Evolutionary conservation across 441 rosid species (phyloP).

Genomic region (Euphorbia schlechtendalii): DNA sequence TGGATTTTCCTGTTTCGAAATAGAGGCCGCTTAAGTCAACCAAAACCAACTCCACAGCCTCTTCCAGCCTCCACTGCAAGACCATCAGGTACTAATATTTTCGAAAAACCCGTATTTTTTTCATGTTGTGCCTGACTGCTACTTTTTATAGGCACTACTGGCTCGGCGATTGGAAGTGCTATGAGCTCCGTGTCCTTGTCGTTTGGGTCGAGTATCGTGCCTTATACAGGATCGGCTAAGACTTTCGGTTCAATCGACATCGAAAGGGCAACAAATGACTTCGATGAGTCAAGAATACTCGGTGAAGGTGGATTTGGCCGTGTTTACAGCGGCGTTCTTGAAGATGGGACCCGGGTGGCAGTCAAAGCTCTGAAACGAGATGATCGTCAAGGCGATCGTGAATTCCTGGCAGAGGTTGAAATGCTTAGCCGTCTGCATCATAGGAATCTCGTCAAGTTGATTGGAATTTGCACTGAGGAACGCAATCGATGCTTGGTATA

Average conservation of each 20-base stretch:
- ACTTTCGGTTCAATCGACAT: constrained; percentile 70
- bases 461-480: constrained; percentile 93
- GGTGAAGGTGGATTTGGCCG: constrained; percentile 97
- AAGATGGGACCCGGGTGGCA: constrained; percentile 80
- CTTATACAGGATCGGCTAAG: constrained; percentile 80
- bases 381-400: constrained; percentile 86
- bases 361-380: constrained; percentile 92
- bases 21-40: constrained; percentile 31
- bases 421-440: constrained; percentile 99
- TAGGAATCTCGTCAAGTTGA: constrained; percentile 82
- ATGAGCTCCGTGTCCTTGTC: constrained; percentile 71
- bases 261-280: constrained; percentile 69
- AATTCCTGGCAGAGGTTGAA: constrained; percentile 94
- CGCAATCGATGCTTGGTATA: constrained; percentile 79
- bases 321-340: constrained; percentile 75
- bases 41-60: constrained; percentile 35
- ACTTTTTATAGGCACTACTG: constrained; percentile 45
- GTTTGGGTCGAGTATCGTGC: constrained; percentile 75
- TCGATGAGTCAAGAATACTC: constrained; percentile 60
- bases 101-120: neutral
- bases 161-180: constrained; percentile 60
- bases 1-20: constrained; percentile 59
- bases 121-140: neutral
- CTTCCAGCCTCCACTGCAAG: constrained; percentile 47
- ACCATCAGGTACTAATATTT: constrained; percentile 56